Evolutionary conservation across 768 basidiomycete genomes (phyloP).

Genomic region (Brasilioporus rufonigricans): DNA sequence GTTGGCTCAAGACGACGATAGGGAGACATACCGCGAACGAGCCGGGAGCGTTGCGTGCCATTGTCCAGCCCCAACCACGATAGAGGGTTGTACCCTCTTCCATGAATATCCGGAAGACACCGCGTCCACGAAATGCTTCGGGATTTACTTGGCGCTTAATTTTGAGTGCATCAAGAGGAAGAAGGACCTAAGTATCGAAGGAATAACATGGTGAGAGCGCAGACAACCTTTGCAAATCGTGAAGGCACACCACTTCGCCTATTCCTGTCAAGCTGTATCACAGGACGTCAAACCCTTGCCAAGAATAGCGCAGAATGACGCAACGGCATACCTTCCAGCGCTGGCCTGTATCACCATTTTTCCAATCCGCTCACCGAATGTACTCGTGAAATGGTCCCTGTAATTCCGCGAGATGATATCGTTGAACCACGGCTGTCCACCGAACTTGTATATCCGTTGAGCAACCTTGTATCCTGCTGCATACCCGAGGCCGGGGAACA

Average conservation of each 20-base stretch:
- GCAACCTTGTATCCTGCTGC: slow-evolving; percentile 97
- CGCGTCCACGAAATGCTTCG: slow-evolving; percentile 95
- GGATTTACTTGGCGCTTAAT: slow-evolving; percentile 99
- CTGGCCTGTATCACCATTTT: slow-evolving; percentile 95
- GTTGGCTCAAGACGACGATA: neutral
- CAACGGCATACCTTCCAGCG: slow-evolving; percentile 74
- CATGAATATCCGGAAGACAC: slow-evolving; percentile 81
- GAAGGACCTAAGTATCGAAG: slow-evolving; percentile 61
- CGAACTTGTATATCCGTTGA: slow-evolving; percentile 96
- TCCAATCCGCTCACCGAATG: slow-evolving; percentile 92
- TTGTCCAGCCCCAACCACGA: slow-evolving; percentile 98
- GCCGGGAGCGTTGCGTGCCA: slow-evolving; percentile 96
- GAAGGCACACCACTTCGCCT: slow-evolving; percentile 83
- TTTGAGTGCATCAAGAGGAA: slow-evolving; percentile 95
- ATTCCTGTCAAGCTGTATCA: slow-evolving; percentile 63
- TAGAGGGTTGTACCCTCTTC: slow-evolving; percentile 94
- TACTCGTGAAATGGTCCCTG: slow-evolving; percentile 74
- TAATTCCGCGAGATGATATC: slow-evolving; percentile 84
- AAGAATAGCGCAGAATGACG: neutral
- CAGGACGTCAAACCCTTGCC: neutral
- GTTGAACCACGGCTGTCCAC: slow-evolving; percentile 97
- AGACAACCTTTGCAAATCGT: neutral
- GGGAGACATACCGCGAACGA: slow-evolving; percentile 78
- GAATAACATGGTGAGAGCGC: neutral
- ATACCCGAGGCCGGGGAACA: slow-evolving; percentile 98